Conservation (phyloP, 768 basidiomycete genomes). For the Butyriboletus loyo region DNA sequence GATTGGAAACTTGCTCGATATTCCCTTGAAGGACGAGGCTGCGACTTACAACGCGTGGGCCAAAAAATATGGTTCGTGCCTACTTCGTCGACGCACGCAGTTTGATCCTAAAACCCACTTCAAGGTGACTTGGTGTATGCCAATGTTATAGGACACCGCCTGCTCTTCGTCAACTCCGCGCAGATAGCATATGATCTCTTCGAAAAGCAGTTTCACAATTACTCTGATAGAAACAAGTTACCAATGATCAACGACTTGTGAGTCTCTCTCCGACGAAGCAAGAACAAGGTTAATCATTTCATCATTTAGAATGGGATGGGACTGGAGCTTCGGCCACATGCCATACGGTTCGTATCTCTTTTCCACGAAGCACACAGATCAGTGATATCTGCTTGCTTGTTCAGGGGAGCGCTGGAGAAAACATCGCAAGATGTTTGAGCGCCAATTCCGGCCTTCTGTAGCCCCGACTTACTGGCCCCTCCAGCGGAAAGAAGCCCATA, state of each 20-base stretch:
- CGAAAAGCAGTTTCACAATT: conserved; percentile 53
- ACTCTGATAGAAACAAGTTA: conserved; percentile 49
- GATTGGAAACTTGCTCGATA: conserved; percentile 51
- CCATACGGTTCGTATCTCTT: conserved; percentile 37
- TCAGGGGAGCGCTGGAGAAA: conserved; percentile 51
- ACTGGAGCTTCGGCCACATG: conserved; percentile 58
- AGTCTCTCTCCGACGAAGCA: conserved; percentile 7
- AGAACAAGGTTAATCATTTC: conserved; percentile 6
- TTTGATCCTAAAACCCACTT: background rate
- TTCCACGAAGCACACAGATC: background rate
- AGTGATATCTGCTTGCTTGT: background rate
- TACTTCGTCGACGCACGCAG: background rate
- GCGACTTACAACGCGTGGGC: conserved; percentile 43
- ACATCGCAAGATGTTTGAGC: conserved; percentile 52
- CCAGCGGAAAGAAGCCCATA: conserved; percentile 44
- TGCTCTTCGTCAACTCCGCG: conserved; percentile 48
- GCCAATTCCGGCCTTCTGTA: conserved; percentile 46
- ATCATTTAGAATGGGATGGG: conserved; percentile 40
- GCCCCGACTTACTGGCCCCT: conserved; percentile 42
- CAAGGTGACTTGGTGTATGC: conserved; percentile 54
- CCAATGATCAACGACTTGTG: conserved; percentile 52
- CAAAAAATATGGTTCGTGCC: conserved; percentile 33
- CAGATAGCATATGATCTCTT: conserved; percentile 50
- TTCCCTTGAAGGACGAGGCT: conserved; percentile 39
- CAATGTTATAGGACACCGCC: conserved; percentile 46